A percentile compares a stretch with the other conserved stretches of the same genome.
phyloP scores from a whole-genome alignment of 164 flowering plant species.

The Magnolia kwangsiensis region DNA sequence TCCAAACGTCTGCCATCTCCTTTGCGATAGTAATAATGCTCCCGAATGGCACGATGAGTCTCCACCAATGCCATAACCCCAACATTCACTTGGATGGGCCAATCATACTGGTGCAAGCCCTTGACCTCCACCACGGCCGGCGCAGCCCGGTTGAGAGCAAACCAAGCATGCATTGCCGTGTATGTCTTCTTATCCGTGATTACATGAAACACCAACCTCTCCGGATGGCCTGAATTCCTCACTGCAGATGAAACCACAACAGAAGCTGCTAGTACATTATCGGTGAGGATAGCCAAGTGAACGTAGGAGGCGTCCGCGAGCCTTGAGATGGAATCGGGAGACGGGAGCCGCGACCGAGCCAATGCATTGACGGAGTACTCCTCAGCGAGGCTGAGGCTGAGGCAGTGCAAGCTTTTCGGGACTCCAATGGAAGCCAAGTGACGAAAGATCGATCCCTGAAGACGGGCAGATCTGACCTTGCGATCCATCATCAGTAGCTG shows the following conservation, averaged over 20 bases:
- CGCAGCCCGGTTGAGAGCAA: constrained; percentile 42
- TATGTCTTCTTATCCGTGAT: constrained; percentile 81
- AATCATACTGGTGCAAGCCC: constrained; percentile 72
- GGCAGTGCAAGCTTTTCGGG: constrained; percentile 67
- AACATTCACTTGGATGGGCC: constrained; percentile 53
- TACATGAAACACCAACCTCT: constrained; percentile 62
- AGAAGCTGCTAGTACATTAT: constrained; percentile 74
- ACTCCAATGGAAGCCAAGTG: constrained; percentile 69
- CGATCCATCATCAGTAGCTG: constrained; percentile 61
- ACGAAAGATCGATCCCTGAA: constrained; percentile 49
- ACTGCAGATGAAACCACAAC: constrained; percentile 59
- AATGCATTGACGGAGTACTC: constrained; percentile 63
- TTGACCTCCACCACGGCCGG: constrained; percentile 68
- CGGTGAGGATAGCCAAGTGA: constrained; percentile 61
- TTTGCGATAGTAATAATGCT: constrained; percentile 29
- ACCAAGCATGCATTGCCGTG: constrained; percentile 83
- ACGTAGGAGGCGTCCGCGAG: constrained; percentile 48
- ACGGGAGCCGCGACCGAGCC: constrained; percentile 60
- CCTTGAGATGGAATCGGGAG: constrained; percentile 50
- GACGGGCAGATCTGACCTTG: constrained; percentile 42
- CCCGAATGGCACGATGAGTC: constrained; percentile 40
- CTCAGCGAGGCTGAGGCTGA: constrained; percentile 58
- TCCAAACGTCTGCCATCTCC: neutral
- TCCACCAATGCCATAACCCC: constrained; percentile 47
- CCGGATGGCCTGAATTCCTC: constrained; percentile 40